Conservation (phyloP, 2,329 filamentous ascomycete genomes). For the Myriangium duriaei region DNA sequence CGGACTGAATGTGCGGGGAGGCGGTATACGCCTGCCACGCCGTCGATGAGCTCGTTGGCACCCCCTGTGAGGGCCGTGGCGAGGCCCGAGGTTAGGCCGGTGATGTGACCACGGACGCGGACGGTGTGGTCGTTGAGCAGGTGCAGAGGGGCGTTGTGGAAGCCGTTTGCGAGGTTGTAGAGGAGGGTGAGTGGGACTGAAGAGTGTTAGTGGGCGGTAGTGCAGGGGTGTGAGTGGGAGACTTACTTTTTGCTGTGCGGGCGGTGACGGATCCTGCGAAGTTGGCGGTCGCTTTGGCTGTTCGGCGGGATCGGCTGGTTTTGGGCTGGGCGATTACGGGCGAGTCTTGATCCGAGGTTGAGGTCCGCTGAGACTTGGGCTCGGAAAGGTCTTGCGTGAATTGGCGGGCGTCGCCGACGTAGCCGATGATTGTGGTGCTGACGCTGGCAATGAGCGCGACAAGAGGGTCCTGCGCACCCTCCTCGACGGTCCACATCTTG, state of each 20-base stretch:
- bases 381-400: not conserved
- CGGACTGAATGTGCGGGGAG: not conserved
- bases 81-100: conserved; percentile 49
- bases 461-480: conserved; percentile 7
- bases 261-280: not conserved
- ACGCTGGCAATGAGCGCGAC: conserved; percentile 1
- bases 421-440: not conserved
- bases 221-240: no score
- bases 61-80: conserved; percentile 14
- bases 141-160: conserved; percentile 53
- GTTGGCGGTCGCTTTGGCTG: not conserved
- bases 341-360: no score
- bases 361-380: no score
- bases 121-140: conserved; percentile 59
- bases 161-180: conserved; percentile 46
- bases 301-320: no score
- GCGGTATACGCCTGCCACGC: conserved; percentile 31
- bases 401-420: not conserved
- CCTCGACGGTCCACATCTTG: conserved; percentile 8
- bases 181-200: conserved; percentile 2
- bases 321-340: no score
- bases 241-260: conserved; percentile 1
- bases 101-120: conserved; percentile 48
- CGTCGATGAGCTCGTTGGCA: conserved; percentile 27
- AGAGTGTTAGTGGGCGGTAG: no score